phyloP scores from a whole-genome alignment of 2,329 filamentous ascomycete species.

The Emmonsiellopsis sp. region DNA sequence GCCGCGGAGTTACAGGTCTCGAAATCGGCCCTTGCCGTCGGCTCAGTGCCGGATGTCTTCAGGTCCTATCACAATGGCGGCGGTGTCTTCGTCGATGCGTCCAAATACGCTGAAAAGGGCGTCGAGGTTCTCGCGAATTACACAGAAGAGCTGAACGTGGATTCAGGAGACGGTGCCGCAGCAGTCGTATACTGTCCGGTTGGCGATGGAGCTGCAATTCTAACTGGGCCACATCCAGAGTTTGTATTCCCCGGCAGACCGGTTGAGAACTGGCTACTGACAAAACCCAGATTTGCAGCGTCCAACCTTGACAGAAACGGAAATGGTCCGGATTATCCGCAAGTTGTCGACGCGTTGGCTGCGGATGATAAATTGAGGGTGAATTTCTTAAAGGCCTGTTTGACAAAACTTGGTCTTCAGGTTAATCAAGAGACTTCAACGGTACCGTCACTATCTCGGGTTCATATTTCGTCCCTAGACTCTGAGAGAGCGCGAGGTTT shows the following conservation, averaged over 20 bases:
- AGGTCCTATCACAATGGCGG: slow-evolving; percentile 88
- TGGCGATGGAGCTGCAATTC: slow-evolving; percentile 66
- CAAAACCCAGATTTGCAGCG: slow-evolving; percentile 61
- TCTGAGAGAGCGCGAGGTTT: slow-evolving; percentile 59
- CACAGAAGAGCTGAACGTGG: slow-evolving; percentile 62
- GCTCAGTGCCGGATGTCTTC: slow-evolving; percentile 53
- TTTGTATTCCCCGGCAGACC: slow-evolving; percentile 36
- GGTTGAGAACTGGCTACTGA: slow-evolving; percentile 17
- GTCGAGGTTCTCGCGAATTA: slow-evolving; percentile 80
- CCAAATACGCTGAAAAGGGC: slow-evolving; percentile 50
- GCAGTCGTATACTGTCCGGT: slow-evolving; percentile 78
- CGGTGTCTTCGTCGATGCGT: slow-evolving; percentile 79
- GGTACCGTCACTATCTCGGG: slow-evolving; percentile 68
- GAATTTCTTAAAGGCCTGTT: slow-evolving; percentile 68
- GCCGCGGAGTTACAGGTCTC: slow-evolving; percentile 60
- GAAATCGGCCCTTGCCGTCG: slow-evolving; percentile 48
- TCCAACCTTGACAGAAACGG: slow-evolving; percentile 64
- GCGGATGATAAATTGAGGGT: slow-evolving; percentile 62
- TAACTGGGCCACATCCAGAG: slow-evolving; percentile 92
- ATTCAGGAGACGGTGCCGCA: slow-evolving; percentile 62
- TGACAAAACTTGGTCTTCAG: slow-evolving; percentile 72
- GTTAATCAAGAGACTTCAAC: slow-evolving; percentile 60
- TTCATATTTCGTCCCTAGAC: slow-evolving; percentile 69
- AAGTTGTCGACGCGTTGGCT: slow-evolving; percentile 58
- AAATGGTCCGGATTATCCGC: slow-evolving; percentile 58